Evolutionary conservation across 805 yeast genomes (phyloP).

Genomic region (Kuraishia cidri): DNA sequence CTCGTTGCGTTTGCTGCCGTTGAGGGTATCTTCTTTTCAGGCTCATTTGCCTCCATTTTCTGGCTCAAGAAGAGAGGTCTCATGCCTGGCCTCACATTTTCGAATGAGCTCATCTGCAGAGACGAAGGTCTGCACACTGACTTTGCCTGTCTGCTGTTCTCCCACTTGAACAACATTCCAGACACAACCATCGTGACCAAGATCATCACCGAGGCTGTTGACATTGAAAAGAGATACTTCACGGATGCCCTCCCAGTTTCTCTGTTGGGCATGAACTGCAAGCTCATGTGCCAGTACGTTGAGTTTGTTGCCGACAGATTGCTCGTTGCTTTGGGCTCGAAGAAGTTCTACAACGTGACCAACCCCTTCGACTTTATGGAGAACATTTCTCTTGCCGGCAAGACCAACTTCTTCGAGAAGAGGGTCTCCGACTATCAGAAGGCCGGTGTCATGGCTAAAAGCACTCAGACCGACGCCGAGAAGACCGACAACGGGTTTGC

Average conservation of each 20-base stretch:
- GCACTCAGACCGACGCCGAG: constrained; percentile 35
- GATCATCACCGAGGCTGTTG: constrained; percentile 92
- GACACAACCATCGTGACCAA: constrained; percentile 66
- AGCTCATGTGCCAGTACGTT: constrained; percentile 94
- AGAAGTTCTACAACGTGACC: constrained; percentile 76
- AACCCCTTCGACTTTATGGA: constrained; percentile 99
- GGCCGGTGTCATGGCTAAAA: constrained; percentile 95
- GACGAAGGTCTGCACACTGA: constrained; percentile 99
- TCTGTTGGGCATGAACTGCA: constrained; percentile 89
- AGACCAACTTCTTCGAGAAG: constrained; percentile 98
- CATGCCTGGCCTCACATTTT: constrained; percentile 98
- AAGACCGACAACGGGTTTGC: constrained; percentile 51
- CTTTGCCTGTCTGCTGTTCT: constrained; percentile 91
- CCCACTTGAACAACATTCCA: constrained; percentile 90
- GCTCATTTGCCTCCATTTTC: constrained; percentile 96
- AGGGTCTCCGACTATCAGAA: constrained; percentile 98
- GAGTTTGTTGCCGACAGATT: constrained; percentile 97
- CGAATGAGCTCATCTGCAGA: constrained; percentile 95
- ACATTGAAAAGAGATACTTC: constrained; percentile 88
- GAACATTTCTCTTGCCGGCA: constrained; percentile 96
- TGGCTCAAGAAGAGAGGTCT: constrained; percentile 99
- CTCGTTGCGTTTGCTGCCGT: constrained; percentile 98
- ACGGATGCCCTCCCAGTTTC: constrained; percentile 93
- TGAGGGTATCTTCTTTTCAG: constrained; percentile 97
- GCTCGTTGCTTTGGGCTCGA: constrained; percentile 83